Base-by-base conservation (phyloP, 768 basidiomycete species). In the Suillus tomentosus region DNA sequence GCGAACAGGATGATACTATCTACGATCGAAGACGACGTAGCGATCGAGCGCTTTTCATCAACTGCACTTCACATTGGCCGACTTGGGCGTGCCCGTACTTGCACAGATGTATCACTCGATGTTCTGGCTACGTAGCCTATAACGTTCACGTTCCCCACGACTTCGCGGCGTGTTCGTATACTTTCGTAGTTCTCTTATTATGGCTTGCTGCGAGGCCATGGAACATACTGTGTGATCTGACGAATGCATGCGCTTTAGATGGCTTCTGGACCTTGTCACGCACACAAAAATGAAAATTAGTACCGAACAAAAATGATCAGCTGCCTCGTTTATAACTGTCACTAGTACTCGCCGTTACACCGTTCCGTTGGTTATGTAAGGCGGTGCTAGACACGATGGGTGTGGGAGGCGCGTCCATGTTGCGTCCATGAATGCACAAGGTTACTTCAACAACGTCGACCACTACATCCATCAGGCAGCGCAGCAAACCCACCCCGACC, bases 341-440 rank as follows among this genome's bases (percentile, higher is more conserved):
- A 36, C 8, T 36, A 36, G 31, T 31, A 31, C 31, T 31, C 31
- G 31, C 31, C 31, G 31, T 31, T 31, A 31, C 31, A 7, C 31
- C 31, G 31, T 10, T 37, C 7, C 10, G 45, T 50, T 39, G 39
- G 61, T 74, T 75, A 74, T 53, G 48, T 76, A 68, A 75, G 55
- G 7, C 17, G 17, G 51, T 66, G 66, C 47, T 56, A 36, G 19
- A 62, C 68, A 66, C 61, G 67, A 65, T 61, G 64, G 48, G 53
- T 40, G 61, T 63, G 62, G 40, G 54, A 57, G 40, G 62, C 39
- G 37, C 62, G 61, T 62, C 22, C 40, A 64, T 36, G 31, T 36
- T 36, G 36, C 10, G 36, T 62, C 22, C 42, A 64, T 36, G 31
- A 60, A 22, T 24, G 36, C 31, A 19, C 39, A 62, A 37, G 36